Evolutionary conservation across 2,329 filamentous ascomycete species (phyloP).

Genomic region (Aspergillus novofumigatus): DNA sequence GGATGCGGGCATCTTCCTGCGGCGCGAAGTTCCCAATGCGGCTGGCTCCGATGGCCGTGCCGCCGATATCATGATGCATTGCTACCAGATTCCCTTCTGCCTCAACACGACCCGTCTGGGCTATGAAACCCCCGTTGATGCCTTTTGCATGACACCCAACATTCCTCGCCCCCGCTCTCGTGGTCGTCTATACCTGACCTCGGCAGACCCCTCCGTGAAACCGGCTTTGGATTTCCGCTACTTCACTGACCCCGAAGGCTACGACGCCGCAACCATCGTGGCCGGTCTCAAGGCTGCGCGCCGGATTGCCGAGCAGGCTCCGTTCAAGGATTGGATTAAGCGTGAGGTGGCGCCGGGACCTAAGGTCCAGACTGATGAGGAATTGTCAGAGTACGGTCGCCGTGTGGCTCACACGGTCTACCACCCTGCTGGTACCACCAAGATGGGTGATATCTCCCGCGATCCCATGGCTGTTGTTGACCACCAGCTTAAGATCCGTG

Average conservation of each 20-base stretch:
- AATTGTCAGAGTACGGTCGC: conserved; percentile 75
- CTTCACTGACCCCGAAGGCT: conserved; percentile 81
- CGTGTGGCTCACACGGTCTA: conserved; percentile 84
- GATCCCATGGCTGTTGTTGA: conserved; percentile 79
- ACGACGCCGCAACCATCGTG: conserved; percentile 77
- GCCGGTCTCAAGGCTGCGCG: conserved; percentile 74
- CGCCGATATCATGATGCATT: conserved; percentile 92
- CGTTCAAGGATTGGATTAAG: conserved; percentile 80
- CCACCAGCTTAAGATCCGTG: conserved; percentile 65
- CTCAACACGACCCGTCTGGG: conserved; percentile 79
- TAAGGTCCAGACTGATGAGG: conserved; percentile 69
- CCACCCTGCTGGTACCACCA: conserved; percentile 82
- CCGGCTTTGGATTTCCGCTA: conserved; percentile 84
- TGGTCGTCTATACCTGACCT: conserved; percentile 73
- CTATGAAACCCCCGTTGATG: conserved; percentile 66
- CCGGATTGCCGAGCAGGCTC: conserved; percentile 67
- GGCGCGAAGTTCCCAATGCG: conserved; percentile 69
- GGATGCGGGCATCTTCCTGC: conserved; percentile 83
- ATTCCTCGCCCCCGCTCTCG: conserved; percentile 78
- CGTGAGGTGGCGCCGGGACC: conserved; percentile 76
- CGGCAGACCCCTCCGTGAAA: conserved; percentile 69
- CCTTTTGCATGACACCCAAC: conserved; percentile 92
- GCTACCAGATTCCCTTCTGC: conserved; percentile 91
- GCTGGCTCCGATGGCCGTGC: conserved; percentile 66
- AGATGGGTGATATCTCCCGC: conserved; percentile 72